Evolutionary conservation across 2,329 filamentous ascomycete genomes (phyloP).

Genomic region (Didymella segeticola): DNA sequence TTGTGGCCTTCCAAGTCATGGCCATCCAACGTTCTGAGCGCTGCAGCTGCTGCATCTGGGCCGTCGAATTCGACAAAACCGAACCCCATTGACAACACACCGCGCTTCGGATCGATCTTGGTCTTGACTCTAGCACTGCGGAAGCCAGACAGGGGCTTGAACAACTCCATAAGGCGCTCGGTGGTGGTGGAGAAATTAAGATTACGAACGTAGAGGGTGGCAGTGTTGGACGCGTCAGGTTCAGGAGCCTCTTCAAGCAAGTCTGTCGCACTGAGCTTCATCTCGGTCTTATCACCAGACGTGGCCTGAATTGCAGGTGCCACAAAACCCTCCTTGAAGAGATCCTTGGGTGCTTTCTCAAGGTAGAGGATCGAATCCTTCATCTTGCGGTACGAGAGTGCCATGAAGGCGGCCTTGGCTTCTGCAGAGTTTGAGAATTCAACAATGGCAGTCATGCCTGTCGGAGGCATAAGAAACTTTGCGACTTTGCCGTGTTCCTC

Average conservation of each 20-base stretch:
- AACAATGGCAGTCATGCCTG: slow-evolving; percentile 91
- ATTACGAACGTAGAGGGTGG: slow-evolving; percentile 92
- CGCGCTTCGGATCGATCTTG: slow-evolving; percentile 89
- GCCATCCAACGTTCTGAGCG: slow-evolving; percentile 85
- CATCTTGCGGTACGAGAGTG: slow-evolving; percentile 86
- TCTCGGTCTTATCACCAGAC: slow-evolving; percentile 33
- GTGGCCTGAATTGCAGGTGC: slow-evolving; percentile 45
- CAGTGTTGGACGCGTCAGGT: slow-evolving; percentile 66
- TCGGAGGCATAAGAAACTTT: slow-evolving; percentile 87
- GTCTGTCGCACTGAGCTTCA: slow-evolving; percentile 72
- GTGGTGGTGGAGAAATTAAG: slow-evolving; percentile 90
- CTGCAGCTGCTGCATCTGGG: slow-evolving; percentile 78
- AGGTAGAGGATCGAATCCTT: slow-evolving; percentile 91
- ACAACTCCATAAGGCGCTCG: slow-evolving; percentile 75
- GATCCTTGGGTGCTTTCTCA: slow-evolving; percentile 86
- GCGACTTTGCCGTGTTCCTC: slow-evolving; percentile 84
- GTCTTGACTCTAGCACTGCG: slow-evolving; percentile 90
- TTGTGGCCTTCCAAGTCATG: slow-evolving; percentile 86
- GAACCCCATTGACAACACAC: slow-evolving; percentile 91
- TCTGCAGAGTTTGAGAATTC: slow-evolving; percentile 82
- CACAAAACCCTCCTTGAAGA: slow-evolving; percentile 63
- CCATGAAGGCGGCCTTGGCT: slow-evolving; percentile 82
- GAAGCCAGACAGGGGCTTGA: slow-evolving; percentile 85
- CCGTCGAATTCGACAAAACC: slow-evolving; percentile 90
- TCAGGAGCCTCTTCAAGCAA: slow-evolving; percentile 66